Conservation (phyloP, 78 protist species). For the Pelomyxa schiedti region DNA sequence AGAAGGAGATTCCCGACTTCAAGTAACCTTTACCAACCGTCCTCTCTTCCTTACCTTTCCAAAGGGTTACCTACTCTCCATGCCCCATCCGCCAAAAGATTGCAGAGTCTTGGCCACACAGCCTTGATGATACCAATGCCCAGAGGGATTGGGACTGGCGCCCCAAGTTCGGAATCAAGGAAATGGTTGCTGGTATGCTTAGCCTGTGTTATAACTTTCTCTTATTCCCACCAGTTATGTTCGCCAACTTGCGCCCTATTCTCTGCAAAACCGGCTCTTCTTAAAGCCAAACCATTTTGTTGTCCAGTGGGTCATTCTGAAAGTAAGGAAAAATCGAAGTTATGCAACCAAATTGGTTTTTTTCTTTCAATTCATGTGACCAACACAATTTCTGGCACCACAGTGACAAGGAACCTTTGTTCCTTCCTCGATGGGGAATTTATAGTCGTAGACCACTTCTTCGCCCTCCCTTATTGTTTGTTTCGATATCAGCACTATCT, state of each 20-base stretch:
- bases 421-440: constrained; percentile 87
- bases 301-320: too few relatives aligned
- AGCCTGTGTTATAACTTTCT: too few relatives aligned
- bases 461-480: constrained; percentile 73
- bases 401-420: constrained; percentile 89
- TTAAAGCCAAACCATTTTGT: too few relatives aligned
- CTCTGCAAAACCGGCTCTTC: too few relatives aligned
- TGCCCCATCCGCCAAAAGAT: constrained; percentile 42
- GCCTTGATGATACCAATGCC: constrained; percentile 50
- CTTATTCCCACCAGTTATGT: too few relatives aligned
- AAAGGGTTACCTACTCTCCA: neutral
- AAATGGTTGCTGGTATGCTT: neutral
- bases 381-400: constrained; percentile 57
- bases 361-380: constrained; percentile 38
- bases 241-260: too few relatives aligned
- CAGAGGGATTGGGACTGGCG: neutral
- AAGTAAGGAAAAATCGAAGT: too few relatives aligned
- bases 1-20: neutral
- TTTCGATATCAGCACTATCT: constrained; percentile 71
- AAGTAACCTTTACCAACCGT: neutral
- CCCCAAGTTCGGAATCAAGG: neutral
- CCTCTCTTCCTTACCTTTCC: neutral
- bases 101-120: constrained; percentile 66
- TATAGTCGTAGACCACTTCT: constrained; percentile 90
- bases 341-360: too few relatives aligned